Evolutionary conservation across 169 alveolate genomes (phyloP), one percentile per base, ranked within the genome.

Genomic region (Babesia ovis): DNA sequence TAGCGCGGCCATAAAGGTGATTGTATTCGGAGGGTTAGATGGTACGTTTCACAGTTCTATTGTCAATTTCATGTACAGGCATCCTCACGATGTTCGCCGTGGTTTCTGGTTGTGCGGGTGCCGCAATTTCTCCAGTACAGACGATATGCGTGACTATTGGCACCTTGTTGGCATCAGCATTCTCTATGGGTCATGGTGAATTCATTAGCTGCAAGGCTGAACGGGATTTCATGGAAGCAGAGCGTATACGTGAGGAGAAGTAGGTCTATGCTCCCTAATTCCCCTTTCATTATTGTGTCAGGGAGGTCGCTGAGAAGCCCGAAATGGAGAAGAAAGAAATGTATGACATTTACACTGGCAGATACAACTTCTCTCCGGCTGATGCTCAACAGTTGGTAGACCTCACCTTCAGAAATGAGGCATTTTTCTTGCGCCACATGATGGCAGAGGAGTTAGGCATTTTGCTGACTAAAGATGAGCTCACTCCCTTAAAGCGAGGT

Each of bases 361-460:
- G 92, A 32, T 92, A 94, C 68, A 91, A 92, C 57, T 94, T 94
- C 68, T 75, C 92, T 9, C 68, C 82, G 37, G 93, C 81, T 56
- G 97, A 94, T 68, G 97, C 97, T 25, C 79, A 77, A 46, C 70
- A 80, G 34, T 86, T 94, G 77, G 97, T 93, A 16, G 92, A 91
- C 37, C 76, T 94, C 27, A 73, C 96, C 3, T 94, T 93, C 82
- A 83, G 92, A 50, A 92, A 93, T 64, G 85, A 88, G 64, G 83
- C 88, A 48, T 94, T 91, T 60, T 94, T 94, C 83, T 84, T 94
- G 35, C 92, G 89, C 48, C 95, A 94, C 80, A 94, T 92, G 97
- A 94, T 94, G 97, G 93, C 90, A 23, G 97, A 94, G 84, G 97
- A 93, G 68, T 79, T 93, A 55, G 96, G 96, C 14, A 89, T 93